phyloP scores from a whole-genome alignment of 495 filamentous ascomycete species.

The Parathielavia hyrcaniae region DNA sequence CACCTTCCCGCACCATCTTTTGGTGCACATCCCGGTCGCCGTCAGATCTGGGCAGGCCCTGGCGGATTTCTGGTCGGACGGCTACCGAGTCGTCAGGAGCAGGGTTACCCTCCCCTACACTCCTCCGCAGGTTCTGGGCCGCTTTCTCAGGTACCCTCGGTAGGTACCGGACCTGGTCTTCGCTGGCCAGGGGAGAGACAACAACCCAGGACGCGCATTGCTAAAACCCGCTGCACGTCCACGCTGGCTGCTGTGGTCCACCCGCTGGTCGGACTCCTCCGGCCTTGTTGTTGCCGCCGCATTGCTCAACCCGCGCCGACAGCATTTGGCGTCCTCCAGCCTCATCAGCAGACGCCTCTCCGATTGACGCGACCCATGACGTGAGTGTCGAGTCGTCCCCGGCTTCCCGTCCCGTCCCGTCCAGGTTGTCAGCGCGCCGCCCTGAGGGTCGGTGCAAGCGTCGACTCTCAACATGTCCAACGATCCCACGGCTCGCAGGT shows the following conservation, averaged over 20 bases:
- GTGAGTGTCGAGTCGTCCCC: slow-evolving; percentile 20
- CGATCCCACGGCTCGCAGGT: slow-evolving; percentile 47
- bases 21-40: background rate
- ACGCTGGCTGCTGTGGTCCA: slow-evolving; percentile 10
- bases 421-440: slow-evolving; percentile 21
- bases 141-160: slow-evolving; percentile 8
- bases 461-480: slow-evolving; percentile 41
- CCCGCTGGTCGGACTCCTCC: slow-evolving; percentile 16
- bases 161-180: slow-evolving; percentile 22
- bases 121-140: slow-evolving; percentile 15
- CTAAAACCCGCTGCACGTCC: slow-evolving; percentile 28
- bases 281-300: slow-evolving; percentile 14
- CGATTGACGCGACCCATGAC: slow-evolving; percentile 12
- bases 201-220: slow-evolving; percentile 13
- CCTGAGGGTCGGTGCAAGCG: slow-evolving; percentile 24
- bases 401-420: background rate
- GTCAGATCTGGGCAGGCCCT: slow-evolving; percentile 11
- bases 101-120: slow-evolving; percentile 27
- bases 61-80: slow-evolving; percentile 22
- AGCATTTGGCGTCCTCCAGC: slow-evolving; percentile 1
- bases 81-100: slow-evolving; percentile 13
- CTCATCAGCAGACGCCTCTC: background rate
- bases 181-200: slow-evolving; percentile 8
- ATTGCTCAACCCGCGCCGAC: slow-evolving; percentile 9
- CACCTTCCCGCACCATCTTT: too few species aligned